Evolutionary conservation across 495 filamentous ascomycete genomes (phyloP).

Genomic region (Trichoderma asperelloides): DNA sequence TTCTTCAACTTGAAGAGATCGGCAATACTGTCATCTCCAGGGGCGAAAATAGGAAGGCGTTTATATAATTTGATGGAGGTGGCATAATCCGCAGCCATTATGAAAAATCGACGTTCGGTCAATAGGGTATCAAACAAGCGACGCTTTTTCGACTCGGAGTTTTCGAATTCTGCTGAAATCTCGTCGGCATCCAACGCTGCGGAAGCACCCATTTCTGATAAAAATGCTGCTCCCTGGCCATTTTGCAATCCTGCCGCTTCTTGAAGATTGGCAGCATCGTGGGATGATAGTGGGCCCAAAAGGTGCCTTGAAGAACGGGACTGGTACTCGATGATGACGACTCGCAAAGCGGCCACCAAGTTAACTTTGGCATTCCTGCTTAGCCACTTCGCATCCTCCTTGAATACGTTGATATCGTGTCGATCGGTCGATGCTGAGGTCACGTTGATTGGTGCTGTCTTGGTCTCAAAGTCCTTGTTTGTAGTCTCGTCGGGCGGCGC

Average conservation of each 20-base stretch:
- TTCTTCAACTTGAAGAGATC: constrained; percentile 1
- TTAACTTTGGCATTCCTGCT: constrained; percentile 67
- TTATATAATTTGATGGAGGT: constrained; percentile 35
- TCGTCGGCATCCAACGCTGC: constrained; percentile 35
- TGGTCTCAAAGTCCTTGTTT: constrained; percentile 71
- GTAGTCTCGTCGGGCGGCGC: constrained; percentile 45
- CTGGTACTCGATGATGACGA: constrained; percentile 79
- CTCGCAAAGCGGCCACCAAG: constrained; percentile 72
- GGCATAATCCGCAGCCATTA: constrained; percentile 38
- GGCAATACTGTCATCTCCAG: not conserved
- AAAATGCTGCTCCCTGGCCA: constrained; percentile 37
- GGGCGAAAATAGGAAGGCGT: constrained; percentile 12
- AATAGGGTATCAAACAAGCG: constrained; percentile 61
- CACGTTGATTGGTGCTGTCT: constrained; percentile 84
- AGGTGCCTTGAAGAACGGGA: constrained; percentile 57
- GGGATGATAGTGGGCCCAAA: constrained; percentile 53
- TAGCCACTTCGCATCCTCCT: constrained; percentile 78
- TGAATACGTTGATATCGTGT: constrained; percentile 73
- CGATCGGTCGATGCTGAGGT: constrained; percentile 56
- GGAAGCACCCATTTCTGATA: constrained; percentile 33
- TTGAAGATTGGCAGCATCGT: constrained; percentile 58
- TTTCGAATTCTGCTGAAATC: constrained; percentile 48
- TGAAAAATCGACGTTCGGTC: constrained; percentile 53
- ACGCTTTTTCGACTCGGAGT: constrained; percentile 45
- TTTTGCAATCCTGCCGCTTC: constrained; percentile 54